Evolutionary conservation across 192 early-diverging fungal genomes (phyloP).

Genomic region (Backusella parvicylindrica): DNA sequence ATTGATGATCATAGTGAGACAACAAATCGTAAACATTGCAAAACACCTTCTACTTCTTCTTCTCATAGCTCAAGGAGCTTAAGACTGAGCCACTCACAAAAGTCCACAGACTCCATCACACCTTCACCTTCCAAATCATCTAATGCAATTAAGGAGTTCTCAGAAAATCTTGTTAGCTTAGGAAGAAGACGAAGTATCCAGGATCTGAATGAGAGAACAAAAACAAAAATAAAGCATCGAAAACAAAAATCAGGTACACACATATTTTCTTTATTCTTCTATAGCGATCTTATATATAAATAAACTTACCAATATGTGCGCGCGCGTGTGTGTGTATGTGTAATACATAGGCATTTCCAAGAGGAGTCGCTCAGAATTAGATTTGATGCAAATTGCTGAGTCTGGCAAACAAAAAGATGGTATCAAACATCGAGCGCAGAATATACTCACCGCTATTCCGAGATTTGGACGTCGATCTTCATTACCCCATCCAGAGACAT

Average conservation of each 20-base stretch:
- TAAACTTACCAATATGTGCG: too few relatives aligned
- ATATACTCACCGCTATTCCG: conserved; percentile 19
- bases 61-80: conserved; percentile 18
- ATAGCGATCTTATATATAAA: neutral
- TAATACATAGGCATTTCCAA: conserved; percentile 8
- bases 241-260: neutral
- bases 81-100: neutral
- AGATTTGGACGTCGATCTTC: conserved; percentile 15
- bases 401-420: neutral
- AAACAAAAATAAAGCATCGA: neutral
- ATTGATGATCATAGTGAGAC: neutral
- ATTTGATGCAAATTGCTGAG: conserved; percentile 8
- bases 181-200: conserved; percentile 31
- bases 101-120: neutral
- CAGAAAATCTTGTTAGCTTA: conserved; percentile 19
- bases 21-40: conserved; percentile 9
- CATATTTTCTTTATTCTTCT: neutral
- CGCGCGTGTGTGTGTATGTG: too few relatives aligned
- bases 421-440: conserved; percentile 25
- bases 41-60: conserved; percentile 29
- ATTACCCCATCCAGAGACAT: neutral
- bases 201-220: conserved; percentile 11
- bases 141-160: conserved; percentile 24
- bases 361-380: conserved; percentile 20
- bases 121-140: conserved; percentile 11